Percentiles rank a stretch among this genome's conserved stretches.
Evolutionary conservation across 805 yeast species (phyloP).

Genomic region (Yamadazyma endophytica): DNA sequence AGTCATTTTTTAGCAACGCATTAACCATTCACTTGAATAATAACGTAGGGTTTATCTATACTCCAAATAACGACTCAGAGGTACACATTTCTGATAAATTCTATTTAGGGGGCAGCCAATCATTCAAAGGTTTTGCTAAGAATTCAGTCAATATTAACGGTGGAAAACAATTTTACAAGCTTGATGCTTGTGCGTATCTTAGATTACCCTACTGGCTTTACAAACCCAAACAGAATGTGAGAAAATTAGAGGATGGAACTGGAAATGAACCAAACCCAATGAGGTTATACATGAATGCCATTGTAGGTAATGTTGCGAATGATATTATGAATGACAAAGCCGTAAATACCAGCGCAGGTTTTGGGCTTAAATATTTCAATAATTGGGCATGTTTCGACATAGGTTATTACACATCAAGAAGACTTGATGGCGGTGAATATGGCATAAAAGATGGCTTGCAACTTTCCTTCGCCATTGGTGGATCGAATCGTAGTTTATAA

Average conservation of each 20-base stretch:
- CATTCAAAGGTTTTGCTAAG: constrained; percentile 63
- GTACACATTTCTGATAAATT: constrained; percentile 76
- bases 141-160: constrained; percentile 74
- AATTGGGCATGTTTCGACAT: constrained; percentile 38
- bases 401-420: constrained; percentile 32
- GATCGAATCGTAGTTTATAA: constrained; percentile 18
- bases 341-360: constrained; percentile 25
- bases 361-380: constrained; percentile 35
- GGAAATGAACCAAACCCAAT: constrained; percentile 28
- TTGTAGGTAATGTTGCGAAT: constrained; percentile 56
- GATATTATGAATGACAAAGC: constrained; percentile 19
- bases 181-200: constrained; percentile 56
- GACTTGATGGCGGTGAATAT: constrained; percentile 10
- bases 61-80: constrained; percentile 15
- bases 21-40: constrained; percentile 48
- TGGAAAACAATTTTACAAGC: constrained; percentile 57
- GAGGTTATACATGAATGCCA: constrained; percentile 55
- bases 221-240: constrained; percentile 10
- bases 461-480: constrained; percentile 36
- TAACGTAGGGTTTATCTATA: constrained; percentile 54
- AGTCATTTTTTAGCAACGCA: constrained; percentile 40
- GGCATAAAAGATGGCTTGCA: constrained; percentile 39
- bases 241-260: constrained; percentile 9
- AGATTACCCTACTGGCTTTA: constrained; percentile 49
- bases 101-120: constrained; percentile 75